Percentiles rank a stretch among this genome's conserved stretches.
These are phyloP conservation scores for Nasturtium officinale DNA, from an alignment of 345 rosid genomes.

Conservation along the genomic window DNA sequence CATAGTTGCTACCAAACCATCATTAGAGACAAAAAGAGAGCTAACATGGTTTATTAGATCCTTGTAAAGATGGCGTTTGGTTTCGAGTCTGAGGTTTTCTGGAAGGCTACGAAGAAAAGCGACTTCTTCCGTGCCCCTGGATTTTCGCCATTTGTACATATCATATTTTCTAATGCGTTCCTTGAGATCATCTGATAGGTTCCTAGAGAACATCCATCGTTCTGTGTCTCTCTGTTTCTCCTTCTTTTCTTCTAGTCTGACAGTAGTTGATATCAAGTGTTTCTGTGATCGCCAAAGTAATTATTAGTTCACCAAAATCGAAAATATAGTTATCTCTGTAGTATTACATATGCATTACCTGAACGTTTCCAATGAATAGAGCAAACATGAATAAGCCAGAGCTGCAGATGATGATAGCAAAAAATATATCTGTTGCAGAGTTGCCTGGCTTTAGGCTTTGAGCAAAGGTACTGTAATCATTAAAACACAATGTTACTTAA, in stretches of 20 bases:
- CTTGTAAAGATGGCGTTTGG: conserved; percentile 3
- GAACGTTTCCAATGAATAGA: conserved; percentile 60
- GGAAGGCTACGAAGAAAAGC: conserved; percentile 31
- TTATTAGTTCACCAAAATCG: no score
- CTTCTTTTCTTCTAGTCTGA: conserved; percentile 37
- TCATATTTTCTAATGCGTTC: conserved; percentile 34
- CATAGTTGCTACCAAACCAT: conserved; percentile 35
- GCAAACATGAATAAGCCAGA: conserved; percentile 55
- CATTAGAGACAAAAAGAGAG: background rate
- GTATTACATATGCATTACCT: conserved; percentile 45
- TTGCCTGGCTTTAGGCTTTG: conserved; percentile 52
- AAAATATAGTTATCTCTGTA: background rate
- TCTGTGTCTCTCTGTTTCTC: conserved; percentile 36
- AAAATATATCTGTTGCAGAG: conserved; percentile 40
- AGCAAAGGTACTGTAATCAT: conserved; percentile 48
- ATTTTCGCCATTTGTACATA: conserved; percentile 31
- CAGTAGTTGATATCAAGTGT: conserved; percentile 31
- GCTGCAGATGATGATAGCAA: conserved; percentile 48
- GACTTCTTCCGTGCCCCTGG: conserved; percentile 35
- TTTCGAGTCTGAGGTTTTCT: conserved; percentile 31
- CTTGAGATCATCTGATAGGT: conserved; percentile 21
- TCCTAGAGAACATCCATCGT: conserved; percentile 37
- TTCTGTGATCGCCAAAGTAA: conserved; percentile 1
- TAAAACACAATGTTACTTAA: background rate
- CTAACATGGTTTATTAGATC: conserved; percentile 13